Percentiles rank a stretch among this genome's conserved stretches.
These are phyloP conservation scores for Lantana camara DNA, from an alignment of 257 asterid genomes.

Conservation along the genomic window DNA sequence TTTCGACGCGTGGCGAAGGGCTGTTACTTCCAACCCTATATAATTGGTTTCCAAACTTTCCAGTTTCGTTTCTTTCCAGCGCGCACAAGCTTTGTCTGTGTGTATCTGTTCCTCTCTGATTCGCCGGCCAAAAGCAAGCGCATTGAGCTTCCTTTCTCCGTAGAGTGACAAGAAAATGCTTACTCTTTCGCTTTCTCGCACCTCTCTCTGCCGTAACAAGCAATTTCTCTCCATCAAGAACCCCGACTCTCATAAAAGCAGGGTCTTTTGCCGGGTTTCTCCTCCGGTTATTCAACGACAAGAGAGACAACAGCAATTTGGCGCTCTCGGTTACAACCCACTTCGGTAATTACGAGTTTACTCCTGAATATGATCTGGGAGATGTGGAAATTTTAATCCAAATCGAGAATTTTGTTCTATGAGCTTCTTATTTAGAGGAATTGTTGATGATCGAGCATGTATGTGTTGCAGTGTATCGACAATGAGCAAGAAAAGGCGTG, in stretches of 20 bases:
- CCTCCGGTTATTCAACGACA: conserved; percentile 30
- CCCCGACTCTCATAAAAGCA: conserved; percentile 32
- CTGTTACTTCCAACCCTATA: no score
- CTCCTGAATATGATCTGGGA: background rate
- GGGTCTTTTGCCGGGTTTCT: conserved; percentile 30
- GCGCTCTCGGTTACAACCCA: conserved; percentile 43
- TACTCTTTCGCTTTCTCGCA: conserved; percentile 40
- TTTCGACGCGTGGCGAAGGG: no score
- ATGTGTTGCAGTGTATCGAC: conserved; percentile 42
- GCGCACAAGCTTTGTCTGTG: background rate
- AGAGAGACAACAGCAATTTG: conserved; percentile 16
- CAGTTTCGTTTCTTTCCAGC: background rate
- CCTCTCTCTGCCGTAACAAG: conserved; percentile 30
- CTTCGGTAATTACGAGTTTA: conserved; percentile 32
- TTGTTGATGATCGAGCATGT: conserved; percentile 19
- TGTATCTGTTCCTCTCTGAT: conserved; percentile 16
- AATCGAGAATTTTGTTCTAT: background rate
- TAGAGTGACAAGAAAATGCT: conserved; percentile 27
- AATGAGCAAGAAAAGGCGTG: conserved; percentile 40
- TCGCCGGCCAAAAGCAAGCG: conserved; percentile 25
- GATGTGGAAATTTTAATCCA: background rate
- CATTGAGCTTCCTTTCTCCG: background rate
- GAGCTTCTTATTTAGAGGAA: background rate
- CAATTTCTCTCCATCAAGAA: conserved; percentile 19
- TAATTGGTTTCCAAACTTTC: no score